These are phyloP conservation scores for Dichomitus squalens DNA, from an alignment of 1,284 basidiomycete species.

Conservation along the genomic window DNA sequence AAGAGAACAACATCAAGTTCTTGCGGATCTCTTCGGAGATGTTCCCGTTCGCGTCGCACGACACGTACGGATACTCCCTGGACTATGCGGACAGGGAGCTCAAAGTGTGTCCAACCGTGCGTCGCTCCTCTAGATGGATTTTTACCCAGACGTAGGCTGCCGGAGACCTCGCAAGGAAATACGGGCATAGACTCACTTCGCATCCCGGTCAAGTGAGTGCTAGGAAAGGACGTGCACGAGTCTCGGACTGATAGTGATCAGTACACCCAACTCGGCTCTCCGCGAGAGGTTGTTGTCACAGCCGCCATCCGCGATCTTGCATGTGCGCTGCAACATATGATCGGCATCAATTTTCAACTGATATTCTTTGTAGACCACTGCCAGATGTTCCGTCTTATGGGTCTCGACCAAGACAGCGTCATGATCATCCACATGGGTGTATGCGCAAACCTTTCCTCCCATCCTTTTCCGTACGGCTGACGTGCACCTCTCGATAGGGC, in stretches of 20 bases:
- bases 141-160: conserved; percentile 42
- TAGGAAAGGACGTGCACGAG: background rate
- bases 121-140: too few species aligned
- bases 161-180: conserved; percentile 75
- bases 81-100: conserved; percentile 63
- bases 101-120: conserved; percentile 29
- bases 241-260: conserved; percentile 35
- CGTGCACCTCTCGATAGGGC: conserved; percentile 41
- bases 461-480: background rate
- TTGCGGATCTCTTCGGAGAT: conserved; percentile 87
- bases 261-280: conserved; percentile 85
- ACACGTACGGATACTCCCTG: conserved; percentile 78
- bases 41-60: conserved; percentile 90
- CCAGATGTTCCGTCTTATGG: conserved; percentile 87
- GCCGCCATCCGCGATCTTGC: conserved; percentile 78
- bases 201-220: conserved; percentile 67
- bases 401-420: conserved; percentile 71
- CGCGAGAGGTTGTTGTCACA: conserved; percentile 70
- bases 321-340: conserved; percentile 37
- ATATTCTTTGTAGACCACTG: conserved; percentile 57
- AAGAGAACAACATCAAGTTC: conserved; percentile 75
- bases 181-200: conserved; percentile 82
- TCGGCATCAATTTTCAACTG: too few species aligned
- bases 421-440: conserved; percentile 78
- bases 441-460: conserved; percentile 24